A percentile compares a stretch with the other conserved stretches of the same genome.
phyloP scores from a whole-genome alignment of 805 yeast species.

The Myxozyma sirexii region DNA sequence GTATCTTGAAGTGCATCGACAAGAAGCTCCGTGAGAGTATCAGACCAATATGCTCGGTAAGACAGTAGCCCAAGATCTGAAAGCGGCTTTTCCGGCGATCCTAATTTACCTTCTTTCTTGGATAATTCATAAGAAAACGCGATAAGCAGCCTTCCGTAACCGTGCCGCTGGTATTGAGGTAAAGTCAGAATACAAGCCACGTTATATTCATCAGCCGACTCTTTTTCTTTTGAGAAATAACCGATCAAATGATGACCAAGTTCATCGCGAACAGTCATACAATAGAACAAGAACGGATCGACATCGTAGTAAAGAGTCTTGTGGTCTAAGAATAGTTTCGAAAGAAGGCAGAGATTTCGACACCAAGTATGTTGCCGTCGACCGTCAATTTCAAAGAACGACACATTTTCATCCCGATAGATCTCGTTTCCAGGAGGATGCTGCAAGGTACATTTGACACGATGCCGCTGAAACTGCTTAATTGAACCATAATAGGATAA shows the following conservation, averaged over 20 bases:
- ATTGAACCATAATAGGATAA: constrained; percentile 83
- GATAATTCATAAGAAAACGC: constrained; percentile 93
- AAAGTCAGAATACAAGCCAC: constrained; percentile 95
- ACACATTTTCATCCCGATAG: constrained; percentile 86
- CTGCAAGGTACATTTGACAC: constrained; percentile 81
- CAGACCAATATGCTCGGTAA: constrained; percentile 96
- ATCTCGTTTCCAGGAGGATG: constrained; percentile 99
- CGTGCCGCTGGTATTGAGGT: constrained; percentile 95
- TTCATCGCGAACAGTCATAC: constrained; percentile 89
- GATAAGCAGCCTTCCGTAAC: constrained; percentile 87
- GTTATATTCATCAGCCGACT: constrained; percentile 90
- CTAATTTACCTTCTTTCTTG: constrained; percentile 83
- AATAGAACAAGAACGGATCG: constrained; percentile 93
- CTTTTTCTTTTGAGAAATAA: constrained; percentile 95
- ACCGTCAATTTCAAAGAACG: constrained; percentile 97
- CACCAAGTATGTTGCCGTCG: constrained; percentile 97
- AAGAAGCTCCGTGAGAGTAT: constrained; percentile 72
- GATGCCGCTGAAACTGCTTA: constrained; percentile 89
- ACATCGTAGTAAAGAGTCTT: constrained; percentile 96
- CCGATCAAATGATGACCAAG: constrained; percentile 96
- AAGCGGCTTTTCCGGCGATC: constrained; percentile 96
- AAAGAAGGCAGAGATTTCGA: constrained; percentile 86
- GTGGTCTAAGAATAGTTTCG: constrained; percentile 90
- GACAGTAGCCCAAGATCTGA: constrained; percentile 92
- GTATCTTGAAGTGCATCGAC: constrained; percentile 41